These are phyloP conservation scores for Syncephalastrum contaminatum DNA, from an alignment of 371 early-diverging fungal genomes.

Conservation along the genomic window DNA sequence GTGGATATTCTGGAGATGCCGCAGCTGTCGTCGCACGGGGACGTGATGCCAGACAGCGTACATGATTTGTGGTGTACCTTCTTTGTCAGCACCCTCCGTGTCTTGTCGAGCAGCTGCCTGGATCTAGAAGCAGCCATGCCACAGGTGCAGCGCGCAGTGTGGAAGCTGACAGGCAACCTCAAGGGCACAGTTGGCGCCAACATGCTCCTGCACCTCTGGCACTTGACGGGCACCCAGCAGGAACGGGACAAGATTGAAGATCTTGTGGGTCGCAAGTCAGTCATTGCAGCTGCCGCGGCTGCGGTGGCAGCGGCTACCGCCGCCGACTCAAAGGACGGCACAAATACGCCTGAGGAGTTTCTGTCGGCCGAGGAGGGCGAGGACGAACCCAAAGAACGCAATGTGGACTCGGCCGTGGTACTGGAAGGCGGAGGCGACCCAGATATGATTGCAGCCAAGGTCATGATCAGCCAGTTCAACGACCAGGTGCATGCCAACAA, in stretches of 20 bases:
- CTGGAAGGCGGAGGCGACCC: constrained; percentile 12
- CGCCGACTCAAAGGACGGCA: not conserved
- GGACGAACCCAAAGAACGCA: constrained; percentile 6
- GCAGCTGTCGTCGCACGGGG: constrained; percentile 39
- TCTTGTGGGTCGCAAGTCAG: not conserved
- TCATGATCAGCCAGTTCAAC: constrained; percentile 20
- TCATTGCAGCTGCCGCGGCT: not conserved
- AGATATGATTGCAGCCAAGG: constrained; percentile 14
- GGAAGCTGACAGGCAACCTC: constrained; percentile 64
- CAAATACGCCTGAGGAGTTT: constrained; percentile 16
- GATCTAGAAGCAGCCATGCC: constrained; percentile 60
- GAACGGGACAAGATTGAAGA: not conserved
- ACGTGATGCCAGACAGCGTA: constrained; percentile 11
- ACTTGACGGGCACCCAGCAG: constrained; percentile 27
- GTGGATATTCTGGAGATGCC: constrained; percentile 46
- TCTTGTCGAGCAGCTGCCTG: constrained; percentile 57
- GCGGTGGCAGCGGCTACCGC: not conserved
- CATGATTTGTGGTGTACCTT: constrained; percentile 57
- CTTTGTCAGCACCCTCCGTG: constrained; percentile 53
- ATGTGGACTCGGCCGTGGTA: not conserved
- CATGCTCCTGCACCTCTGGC: constrained; percentile 57
- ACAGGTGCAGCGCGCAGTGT: constrained; percentile 57
- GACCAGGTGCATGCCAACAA: constrained; percentile 14
- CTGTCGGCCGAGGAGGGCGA: constrained; percentile 9
- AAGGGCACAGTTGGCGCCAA: constrained; percentile 59